Percentiles rank a stretch among this genome's conserved stretches.
These are phyloP conservation scores for Arctium minus DNA, from an alignment of 129 eudicot species.

Conservation along the genomic window DNA sequence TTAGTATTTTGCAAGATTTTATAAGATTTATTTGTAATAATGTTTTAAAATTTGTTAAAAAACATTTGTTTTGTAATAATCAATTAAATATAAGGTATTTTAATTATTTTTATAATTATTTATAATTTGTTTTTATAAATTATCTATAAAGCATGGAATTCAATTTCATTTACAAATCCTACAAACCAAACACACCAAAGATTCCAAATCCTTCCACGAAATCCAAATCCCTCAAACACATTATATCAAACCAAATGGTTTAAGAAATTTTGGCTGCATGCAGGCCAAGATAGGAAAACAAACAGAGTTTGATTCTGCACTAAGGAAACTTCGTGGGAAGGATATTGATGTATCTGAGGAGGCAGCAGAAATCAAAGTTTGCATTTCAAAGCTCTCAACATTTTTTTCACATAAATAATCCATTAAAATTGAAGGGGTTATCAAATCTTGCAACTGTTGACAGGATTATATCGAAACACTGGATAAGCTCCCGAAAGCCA, in stretches of 20 bases:
- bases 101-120: not conserved
- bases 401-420: not conserved
- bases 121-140: not conserved
- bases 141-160: not conserved
- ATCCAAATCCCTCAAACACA: not conserved
- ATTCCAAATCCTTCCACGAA: not conserved
- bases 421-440: not conserved
- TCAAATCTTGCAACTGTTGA: slow-evolving; percentile 2
- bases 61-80: too few species aligned
- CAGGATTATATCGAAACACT: slow-evolving; percentile 55
- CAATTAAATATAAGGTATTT: too few species aligned
- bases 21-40: too few species aligned
- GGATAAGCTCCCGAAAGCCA: slow-evolving; percentile 47
- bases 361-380: slow-evolving; percentile 72
- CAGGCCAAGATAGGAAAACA: slow-evolving; percentile 67
- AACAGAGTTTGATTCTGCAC: slow-evolving; percentile 51
- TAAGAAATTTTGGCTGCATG: slow-evolving; percentile 1
- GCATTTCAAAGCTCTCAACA: not conserved
- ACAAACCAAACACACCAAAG: too few species aligned
- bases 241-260: not conserved
- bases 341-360: slow-evolving; percentile 56
- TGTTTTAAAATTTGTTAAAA: not conserved
- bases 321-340: slow-evolving; percentile 66
- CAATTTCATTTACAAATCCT: not conserved
- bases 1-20: not conserved